Percentiles rank a stretch among this genome's conserved stretches.
phyloP scores from a whole-genome alignment of 257 asterid genomes.

The Oldenlandia corymbosa region DNA sequence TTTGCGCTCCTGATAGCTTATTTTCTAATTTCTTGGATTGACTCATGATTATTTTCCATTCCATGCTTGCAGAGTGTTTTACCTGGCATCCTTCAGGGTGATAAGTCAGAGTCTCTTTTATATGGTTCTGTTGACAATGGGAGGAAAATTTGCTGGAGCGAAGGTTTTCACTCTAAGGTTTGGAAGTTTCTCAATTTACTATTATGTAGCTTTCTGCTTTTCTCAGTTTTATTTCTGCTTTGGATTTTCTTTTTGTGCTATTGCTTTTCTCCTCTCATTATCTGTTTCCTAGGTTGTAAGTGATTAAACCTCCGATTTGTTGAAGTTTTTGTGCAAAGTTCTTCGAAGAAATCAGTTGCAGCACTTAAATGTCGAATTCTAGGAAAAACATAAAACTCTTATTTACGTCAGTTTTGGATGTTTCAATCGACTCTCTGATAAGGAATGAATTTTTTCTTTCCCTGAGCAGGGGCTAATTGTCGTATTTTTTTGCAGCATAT shows the following conservation, averaged over 20 bases:
- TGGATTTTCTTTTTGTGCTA: neutral
- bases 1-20: neutral
- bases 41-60: neutral
- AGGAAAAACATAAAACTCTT: neutral
- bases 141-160: slow-evolving; percentile 89
- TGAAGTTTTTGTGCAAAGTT: neutral
- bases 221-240: neutral
- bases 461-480: neutral
- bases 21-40: neutral
- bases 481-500: neutral
- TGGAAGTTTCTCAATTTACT: neutral
- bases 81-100: slow-evolving; percentile 98
- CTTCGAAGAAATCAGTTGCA: neutral
- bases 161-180: slow-evolving; percentile 91
- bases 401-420: too few relatives aligned
- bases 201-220: neutral
- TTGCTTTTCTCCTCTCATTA: neutral
- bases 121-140: slow-evolving; percentile 98
- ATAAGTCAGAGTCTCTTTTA: slow-evolving; percentile 84
- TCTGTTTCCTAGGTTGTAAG: too few relatives aligned
- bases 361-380: neutral
- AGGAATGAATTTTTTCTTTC: neutral
- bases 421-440: too few relatives aligned
- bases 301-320: neutral
- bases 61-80: slow-evolving; percentile 67